Conservation (phyloP, 768 basidiomycete species). For the Collybia nuda region DNA sequence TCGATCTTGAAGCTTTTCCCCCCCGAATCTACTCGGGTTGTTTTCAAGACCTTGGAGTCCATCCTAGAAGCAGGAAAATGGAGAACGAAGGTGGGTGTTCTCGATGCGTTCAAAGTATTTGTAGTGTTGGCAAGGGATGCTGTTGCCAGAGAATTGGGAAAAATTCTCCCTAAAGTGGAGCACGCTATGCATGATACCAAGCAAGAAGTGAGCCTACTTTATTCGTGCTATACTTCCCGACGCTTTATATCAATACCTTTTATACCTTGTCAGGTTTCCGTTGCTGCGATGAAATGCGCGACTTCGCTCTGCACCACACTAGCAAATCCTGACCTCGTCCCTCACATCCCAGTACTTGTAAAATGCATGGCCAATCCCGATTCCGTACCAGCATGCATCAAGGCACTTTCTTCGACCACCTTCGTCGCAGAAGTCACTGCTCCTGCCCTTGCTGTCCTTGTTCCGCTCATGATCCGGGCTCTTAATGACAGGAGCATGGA, state of each 20-base stretch:
- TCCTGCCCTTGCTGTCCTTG: constrained; percentile 94
- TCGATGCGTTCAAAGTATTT: constrained; percentile 82
- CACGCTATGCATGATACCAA: constrained; percentile 97
- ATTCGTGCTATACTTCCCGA: constrained; percentile 3
- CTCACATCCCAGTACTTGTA: constrained; percentile 87
- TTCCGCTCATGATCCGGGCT: constrained; percentile 87
- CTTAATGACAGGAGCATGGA: constrained; percentile 96
- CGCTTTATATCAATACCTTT: background rate
- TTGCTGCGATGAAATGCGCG: constrained; percentile 85
- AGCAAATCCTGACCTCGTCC: constrained; percentile 88
- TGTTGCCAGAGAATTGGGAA: constrained; percentile 82
- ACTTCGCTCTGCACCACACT: constrained; percentile 87
- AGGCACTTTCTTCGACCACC: constrained; percentile 90
- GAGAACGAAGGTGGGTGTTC: constrained; percentile 90
- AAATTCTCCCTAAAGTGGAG: constrained; percentile 84
- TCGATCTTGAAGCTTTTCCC: constrained; percentile 82
- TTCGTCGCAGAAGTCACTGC: constrained; percentile 97
- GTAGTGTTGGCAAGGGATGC: constrained; percentile 66
- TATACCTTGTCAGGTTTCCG: constrained; percentile 62
- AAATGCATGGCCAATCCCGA: constrained; percentile 93
- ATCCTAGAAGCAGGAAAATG: constrained; percentile 88
- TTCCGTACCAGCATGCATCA: constrained; percentile 89
- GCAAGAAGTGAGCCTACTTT: constrained; percentile 70
- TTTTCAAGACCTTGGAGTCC: constrained; percentile 68
- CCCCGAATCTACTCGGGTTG: constrained; percentile 71